Conservation (phyloP, 108 stramenopile genomes). For the Stephanodiscus triporus region DNA sequence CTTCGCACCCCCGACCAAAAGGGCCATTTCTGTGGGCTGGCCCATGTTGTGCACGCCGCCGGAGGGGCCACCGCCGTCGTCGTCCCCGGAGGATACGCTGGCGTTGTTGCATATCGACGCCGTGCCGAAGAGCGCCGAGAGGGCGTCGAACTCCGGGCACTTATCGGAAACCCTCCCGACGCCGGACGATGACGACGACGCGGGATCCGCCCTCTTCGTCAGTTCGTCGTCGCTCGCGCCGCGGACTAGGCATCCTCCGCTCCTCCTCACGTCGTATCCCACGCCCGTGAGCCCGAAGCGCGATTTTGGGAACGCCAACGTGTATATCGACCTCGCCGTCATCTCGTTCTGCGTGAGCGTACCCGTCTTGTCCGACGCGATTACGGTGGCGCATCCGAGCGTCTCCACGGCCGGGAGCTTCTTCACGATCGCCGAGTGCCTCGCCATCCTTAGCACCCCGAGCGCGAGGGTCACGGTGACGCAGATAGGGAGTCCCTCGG, state of each 20-base stretch:
- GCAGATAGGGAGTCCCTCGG: constrained; percentile 93
- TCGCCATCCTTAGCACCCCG: constrained; percentile 94
- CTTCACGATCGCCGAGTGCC: constrained; percentile 90
- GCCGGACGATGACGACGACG: constrained; percentile 5
- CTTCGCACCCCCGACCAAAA: constrained; percentile 85
- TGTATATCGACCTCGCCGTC: constrained; percentile 73
- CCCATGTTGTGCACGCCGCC: constrained; percentile 51
- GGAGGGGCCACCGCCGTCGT: not conserved
- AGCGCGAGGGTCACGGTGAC: constrained; percentile 90
- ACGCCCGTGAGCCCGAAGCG: constrained; percentile 81
- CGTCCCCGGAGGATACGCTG: constrained; percentile 52
- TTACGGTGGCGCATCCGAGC: constrained; percentile 92
- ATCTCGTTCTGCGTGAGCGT: constrained; percentile 98
- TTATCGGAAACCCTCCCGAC: constrained; percentile 28
- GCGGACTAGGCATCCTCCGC: constrained; percentile 51
- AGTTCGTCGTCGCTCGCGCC: constrained; percentile 28
- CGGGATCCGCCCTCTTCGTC: constrained; percentile 11
- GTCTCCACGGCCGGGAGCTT: constrained; percentile 96
- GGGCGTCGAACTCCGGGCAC: constrained; percentile 54
- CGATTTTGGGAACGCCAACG: constrained; percentile 67
- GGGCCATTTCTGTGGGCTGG: constrained; percentile 94
- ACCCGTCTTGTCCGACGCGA: constrained; percentile 98
- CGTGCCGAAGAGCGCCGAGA: constrained; percentile 66
- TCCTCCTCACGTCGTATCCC: constrained; percentile 59
- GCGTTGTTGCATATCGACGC: constrained; percentile 90